Evolutionary conservation across 176 grass and related monocot genomes (phyloP).

Genomic region (Themeda triandra): DNA sequence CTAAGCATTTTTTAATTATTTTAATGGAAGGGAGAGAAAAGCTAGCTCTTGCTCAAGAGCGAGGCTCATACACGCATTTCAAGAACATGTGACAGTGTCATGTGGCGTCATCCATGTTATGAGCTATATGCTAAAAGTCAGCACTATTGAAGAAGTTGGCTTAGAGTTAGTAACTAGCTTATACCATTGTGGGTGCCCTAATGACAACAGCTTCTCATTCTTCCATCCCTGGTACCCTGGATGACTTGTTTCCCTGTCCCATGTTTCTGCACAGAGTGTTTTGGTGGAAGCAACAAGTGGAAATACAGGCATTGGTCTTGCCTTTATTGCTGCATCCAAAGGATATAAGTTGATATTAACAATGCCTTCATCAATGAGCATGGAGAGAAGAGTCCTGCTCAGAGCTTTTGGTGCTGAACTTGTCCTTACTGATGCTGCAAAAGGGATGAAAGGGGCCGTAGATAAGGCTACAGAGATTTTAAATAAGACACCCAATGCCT

Average conservation of each 20-base stretch:
- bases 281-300: slow-evolving; percentile 95
- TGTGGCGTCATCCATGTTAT: too few species aligned
- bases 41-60: too few species aligned
- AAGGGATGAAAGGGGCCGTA: slow-evolving; percentile 93
- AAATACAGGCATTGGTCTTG: slow-evolving; percentile 94
- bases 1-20: too few species aligned
- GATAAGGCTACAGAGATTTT: slow-evolving; percentile 92
- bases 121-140: too few species aligned
- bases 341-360: slow-evolving; percentile 91
- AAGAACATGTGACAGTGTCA: too few species aligned
- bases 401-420: slow-evolving; percentile 94
- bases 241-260: not conserved
- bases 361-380: slow-evolving; percentile 96
- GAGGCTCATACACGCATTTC: too few species aligned
- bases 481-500: slow-evolving; percentile 72
- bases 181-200: too few species aligned
- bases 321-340: slow-evolving; percentile 91
- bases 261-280: slow-evolving; percentile 49
- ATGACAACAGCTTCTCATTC: not conserved
- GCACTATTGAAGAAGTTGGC: too few species aligned
- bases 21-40: too few species aligned
- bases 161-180: too few species aligned
- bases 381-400: slow-evolving; percentile 86
- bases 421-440: slow-evolving; percentile 82
- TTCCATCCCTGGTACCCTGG: not conserved